Evolutionary conservation across 495 filamentous ascomycete genomes (phyloP), one percentile per base, ranked within the genome.

Genomic region (Aspergillus diversus): DNA sequence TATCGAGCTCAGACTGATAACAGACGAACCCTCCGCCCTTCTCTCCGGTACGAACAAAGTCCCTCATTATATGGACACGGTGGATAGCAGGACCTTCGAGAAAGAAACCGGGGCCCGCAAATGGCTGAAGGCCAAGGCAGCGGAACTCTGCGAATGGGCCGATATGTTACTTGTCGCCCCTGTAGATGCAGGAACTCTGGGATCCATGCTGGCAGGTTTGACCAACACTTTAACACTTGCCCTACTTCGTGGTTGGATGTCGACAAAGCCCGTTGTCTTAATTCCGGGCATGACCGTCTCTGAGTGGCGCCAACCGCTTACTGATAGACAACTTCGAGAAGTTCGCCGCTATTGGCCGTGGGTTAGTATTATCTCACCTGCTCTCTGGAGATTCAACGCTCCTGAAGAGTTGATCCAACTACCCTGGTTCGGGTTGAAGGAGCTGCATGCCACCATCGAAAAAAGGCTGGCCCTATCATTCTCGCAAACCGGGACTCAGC

Each of bases 221-320:
- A 86, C 90, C 5, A 90, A 89, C 65, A 92, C 84, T 7, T 79
- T 92, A 50, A 80, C 92, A 4, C 77, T 93, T 42, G 86, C 91
- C 43, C 84, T 93, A 5, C 71, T 96, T 47, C 84, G 92, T 33
- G 87, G 89, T 46, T 96, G 92, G 92, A 87, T 93, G 60, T 89
- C 90, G 5, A 86, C 86, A 3, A 95, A 95, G 76, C 88, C 91
- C 65, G 90, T 94, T 17, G 73, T 94, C 51, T 75, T 96, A 17
- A 85, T 95, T 13, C 92, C 92, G 0, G 90, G 88, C 49, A 94
- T 96, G 91, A 90, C 89, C 6, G 83, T 83, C 6, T 80, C 87
- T 59, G 89, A 90, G 86, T 96, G 92, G 92, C 86, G 92, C 70
- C 90, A 93, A 67, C 91, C 91, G 13, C 86, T 94, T 76, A 94